Evolutionary conservation across 2,329 filamentous ascomycete species (phyloP), one percentile per base, ranked within the genome.

Genomic region (Zarea fungicola): DNA sequence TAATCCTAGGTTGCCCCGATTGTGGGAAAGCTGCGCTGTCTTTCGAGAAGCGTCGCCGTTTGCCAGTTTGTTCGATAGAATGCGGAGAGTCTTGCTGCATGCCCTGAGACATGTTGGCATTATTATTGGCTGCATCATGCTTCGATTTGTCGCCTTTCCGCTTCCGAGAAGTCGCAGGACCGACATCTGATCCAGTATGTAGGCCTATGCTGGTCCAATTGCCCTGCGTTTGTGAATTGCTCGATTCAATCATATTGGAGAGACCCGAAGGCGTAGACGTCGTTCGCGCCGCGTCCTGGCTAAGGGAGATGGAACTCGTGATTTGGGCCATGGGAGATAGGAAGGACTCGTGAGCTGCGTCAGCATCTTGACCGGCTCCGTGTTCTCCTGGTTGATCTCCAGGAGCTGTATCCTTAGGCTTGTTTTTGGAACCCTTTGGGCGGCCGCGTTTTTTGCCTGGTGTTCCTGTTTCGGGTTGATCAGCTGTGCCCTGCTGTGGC

Each of bases 401-500:
- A 14, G 39, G 7, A 16, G 32, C 2, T 21, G 32, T 18, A 21
- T 37, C 41, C 22, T 65, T 73, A 14, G 63, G 59, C 25, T 70
- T 69, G 46, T 70, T 73, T 52, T 69, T 74, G 13, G 73, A 72
- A 1, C 73, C 73, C 49, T 72, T 77, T 1, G 75, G 68, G 32
- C 72, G 65, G 8, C 68, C 65, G 51, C 61, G 60, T 47, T 65
- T 67, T 44, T 60, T 65, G 10, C 56, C 52, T 13, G 60, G 58
- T 18, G 57, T 58, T 4, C 46, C 46, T 32, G 37, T 54, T 10
- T 54, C 35, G 6, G 52, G 44, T 10, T 46, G 52, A 25, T 53
- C 56, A n/a, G 54, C 45, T 13, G 55, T 21, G 35, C 35, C 40
- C 46, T 50, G 53, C n/a, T 42, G 39, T 11, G 35, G 18, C 14